These are phyloP conservation scores for Alternaria consortialis DNA, from an alignment of 2,329 filamentous ascomycete genomes.

Conservation along the genomic window DNA sequence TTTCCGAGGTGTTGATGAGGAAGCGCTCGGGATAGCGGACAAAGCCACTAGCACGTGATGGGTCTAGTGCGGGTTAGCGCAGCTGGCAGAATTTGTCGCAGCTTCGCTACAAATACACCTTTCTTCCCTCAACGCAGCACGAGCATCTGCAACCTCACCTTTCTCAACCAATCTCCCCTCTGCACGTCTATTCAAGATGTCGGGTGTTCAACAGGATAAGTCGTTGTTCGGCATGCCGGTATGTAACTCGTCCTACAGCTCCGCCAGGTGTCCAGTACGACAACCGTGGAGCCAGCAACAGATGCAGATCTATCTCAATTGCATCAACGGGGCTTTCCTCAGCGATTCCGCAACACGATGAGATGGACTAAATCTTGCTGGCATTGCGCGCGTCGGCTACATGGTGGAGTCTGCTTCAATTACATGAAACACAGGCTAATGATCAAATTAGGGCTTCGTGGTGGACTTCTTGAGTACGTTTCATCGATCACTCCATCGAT, in stretches of 20 bases:
- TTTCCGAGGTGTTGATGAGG: constrained; percentile 35
- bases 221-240: constrained; percentile 59
- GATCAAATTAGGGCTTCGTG: constrained; percentile 77
- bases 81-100: constrained; percentile 34
- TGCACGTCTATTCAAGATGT: constrained; percentile 22
- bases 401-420: constrained; percentile 27
- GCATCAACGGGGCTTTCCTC: constrained; percentile 28
- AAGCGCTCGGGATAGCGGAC: constrained; percentile 31
- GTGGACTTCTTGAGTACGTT: constrained; percentile 99
- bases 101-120: constrained; percentile 36
- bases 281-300: constrained; percentile 24
- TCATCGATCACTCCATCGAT: constrained; percentile 28
- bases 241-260: constrained; percentile 24
- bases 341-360: constrained; percentile 24
- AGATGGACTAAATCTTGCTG: constrained; percentile 33
- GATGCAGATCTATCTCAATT: constrained; percentile 41
- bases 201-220: constrained; percentile 20
- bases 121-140: constrained; percentile 30
- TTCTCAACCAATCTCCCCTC: constrained; percentile 35
- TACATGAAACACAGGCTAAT: constrained; percentile 39
- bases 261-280: background rate
- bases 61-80: constrained; percentile 36
- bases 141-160: constrained; percentile 27
- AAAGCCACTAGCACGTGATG: constrained; percentile 20
- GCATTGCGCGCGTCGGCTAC: constrained; percentile 27